Conservation (phyloP, 1,139 yeast genomes). For the Saccharomyces pastorianus region DNA sequence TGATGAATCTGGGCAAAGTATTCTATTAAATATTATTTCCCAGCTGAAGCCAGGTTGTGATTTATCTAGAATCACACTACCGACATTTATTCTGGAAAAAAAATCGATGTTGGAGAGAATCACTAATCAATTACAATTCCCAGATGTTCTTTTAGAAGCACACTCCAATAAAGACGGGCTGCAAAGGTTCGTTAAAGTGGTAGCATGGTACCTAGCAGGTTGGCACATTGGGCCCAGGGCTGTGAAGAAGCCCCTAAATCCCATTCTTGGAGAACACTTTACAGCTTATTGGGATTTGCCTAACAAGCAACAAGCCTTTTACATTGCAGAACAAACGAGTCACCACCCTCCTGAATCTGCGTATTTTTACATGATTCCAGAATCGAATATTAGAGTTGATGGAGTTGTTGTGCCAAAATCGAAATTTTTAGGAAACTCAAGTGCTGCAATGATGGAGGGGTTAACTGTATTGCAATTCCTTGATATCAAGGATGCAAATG, state of each 20-base stretch:
- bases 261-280: slow-evolving; percentile 85
- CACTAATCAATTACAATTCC: slow-evolving; percentile 81
- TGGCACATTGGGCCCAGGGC: slow-evolving; percentile 99
- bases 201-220: slow-evolving; percentile 84
- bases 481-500: slow-evolving; percentile 43
- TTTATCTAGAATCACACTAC: slow-evolving; percentile 79
- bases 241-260: slow-evolving; percentile 92
- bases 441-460: slow-evolving; percentile 97
- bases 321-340: slow-evolving; percentile 90
- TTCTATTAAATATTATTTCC: slow-evolving; percentile 75
- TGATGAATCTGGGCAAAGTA: slow-evolving; percentile 82
- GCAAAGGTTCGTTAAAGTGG: slow-evolving; percentile 61
- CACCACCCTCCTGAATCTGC: slow-evolving; percentile 99
- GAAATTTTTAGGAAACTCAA: slow-evolving; percentile 83
- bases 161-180: slow-evolving; percentile 49
- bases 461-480: slow-evolving; percentile 63
- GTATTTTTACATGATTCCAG: slow-evolving; percentile 81
- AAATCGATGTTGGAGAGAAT: slow-evolving; percentile 95
- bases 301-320: slow-evolving; percentile 62
- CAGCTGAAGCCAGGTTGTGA: slow-evolving; percentile 93
- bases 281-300: slow-evolving; percentile 88
- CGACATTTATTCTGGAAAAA: slow-evolving; percentile 89
- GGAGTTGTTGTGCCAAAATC: slow-evolving; percentile 85
- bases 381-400: slow-evolving; percentile 72
- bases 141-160: slow-evolving; percentile 65